Evolutionary conservation across 2,329 filamentous ascomycete species (phyloP).

Genomic region (Pezicula rhizophila): DNA sequence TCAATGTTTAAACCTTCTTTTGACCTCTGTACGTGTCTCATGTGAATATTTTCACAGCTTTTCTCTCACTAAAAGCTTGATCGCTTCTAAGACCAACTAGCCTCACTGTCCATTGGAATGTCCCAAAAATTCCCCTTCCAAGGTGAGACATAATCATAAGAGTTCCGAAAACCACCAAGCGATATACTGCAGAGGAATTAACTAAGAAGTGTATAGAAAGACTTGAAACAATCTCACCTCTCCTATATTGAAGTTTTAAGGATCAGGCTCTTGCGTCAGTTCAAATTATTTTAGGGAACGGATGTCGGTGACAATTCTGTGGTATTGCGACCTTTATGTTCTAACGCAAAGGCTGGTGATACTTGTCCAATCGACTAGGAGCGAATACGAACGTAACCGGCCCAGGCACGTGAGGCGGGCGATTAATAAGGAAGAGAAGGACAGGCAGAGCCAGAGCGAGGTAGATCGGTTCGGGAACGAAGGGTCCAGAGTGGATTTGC

Average conservation of each 20-base stretch:
- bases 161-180: slow-evolving; percentile 7
- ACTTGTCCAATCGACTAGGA: background rate
- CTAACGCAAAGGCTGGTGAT: slow-evolving; percentile 3
- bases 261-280: background rate
- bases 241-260: background rate
- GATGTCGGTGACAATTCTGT: slow-evolving; percentile 6
- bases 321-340: background rate
- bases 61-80: too few relatives aligned
- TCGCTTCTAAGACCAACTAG: background rate
- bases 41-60: too few relatives aligned
- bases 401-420: too few relatives aligned
- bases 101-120: background rate
- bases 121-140: background rate
- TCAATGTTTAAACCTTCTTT: too few relatives aligned
- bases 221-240: background rate
- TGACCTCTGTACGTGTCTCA: too few relatives aligned
- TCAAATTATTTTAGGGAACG: slow-evolving; percentile 1
- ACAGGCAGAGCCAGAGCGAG: too few relatives aligned
- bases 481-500: too few relatives aligned
- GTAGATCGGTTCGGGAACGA: too few relatives aligned
- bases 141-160: background rate
- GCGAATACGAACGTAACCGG: too few relatives aligned
- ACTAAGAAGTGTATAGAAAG: background rate
- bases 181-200: slow-evolving; percentile 1
- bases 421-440: too few relatives aligned